Conservation (phyloP, 345 rosid species). For the Crucihimalaya himalaica region DNA sequence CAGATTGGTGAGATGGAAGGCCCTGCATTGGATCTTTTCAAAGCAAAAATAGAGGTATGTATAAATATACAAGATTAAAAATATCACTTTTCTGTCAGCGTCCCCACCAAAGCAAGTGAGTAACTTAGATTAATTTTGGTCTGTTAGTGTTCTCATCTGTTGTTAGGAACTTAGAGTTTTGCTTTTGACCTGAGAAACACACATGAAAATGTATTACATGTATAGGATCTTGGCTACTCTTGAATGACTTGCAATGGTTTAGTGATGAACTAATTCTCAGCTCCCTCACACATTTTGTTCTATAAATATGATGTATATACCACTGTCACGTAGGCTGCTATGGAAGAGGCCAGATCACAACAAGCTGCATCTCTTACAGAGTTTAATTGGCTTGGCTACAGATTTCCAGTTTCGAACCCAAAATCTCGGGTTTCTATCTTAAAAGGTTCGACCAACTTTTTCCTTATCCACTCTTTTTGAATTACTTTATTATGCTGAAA, state of each 20-base stretch:
- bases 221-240: constrained; percentile 14
- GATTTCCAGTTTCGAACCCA: constrained; percentile 87
- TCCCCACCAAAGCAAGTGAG: constrained; percentile 9
- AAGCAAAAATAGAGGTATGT: constrained; percentile 85
- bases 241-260: constrained; percentile 20
- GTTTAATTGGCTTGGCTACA: constrained; percentile 94
- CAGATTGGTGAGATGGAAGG: constrained; percentile 99
- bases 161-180: constrained; percentile 11
- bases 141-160: constrained; percentile 7
- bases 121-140: neutral
- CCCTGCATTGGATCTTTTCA: constrained; percentile 95
- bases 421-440: constrained; percentile 91
- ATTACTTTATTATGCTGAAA: neutral
- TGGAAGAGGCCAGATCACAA: constrained; percentile 98
- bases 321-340: constrained; percentile 66
- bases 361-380: constrained; percentile 98
- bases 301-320: constrained; percentile 6
- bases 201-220: neutral
- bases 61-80: neutral
- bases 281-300: neutral
- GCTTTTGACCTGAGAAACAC: constrained; percentile 12
- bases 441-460: constrained; percentile 59
- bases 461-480: constrained; percentile 8
- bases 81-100: constrained; percentile 2
- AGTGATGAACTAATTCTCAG: constrained; percentile 8